These are phyloP conservation scores for Colletotrichum shisoi DNA, from an alignment of 2,329 filamentous ascomycete species.

Conservation along the genomic window DNA sequence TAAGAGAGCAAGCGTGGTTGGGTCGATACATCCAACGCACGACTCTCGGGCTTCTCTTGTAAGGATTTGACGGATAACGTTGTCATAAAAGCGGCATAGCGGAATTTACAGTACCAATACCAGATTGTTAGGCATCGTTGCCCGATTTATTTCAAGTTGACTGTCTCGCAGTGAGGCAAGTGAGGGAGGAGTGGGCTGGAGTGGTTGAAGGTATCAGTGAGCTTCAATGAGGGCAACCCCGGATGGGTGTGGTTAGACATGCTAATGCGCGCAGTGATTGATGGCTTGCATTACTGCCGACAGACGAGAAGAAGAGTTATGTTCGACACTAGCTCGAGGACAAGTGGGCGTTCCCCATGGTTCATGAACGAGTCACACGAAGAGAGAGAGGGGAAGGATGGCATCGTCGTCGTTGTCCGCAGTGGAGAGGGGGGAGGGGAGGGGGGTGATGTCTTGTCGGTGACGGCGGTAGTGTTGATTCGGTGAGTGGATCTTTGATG, in stretches of 20 bases:
- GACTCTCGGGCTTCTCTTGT: not conserved
- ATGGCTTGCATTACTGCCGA: constrained; percentile 10
- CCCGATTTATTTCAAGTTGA: not conserved
- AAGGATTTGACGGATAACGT: constrained; percentile 2
- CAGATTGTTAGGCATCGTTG: not conserved
- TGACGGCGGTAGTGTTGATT: constrained; percentile 28
- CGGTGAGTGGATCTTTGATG: constrained; percentile 27
- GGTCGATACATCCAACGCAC: constrained; percentile 12
- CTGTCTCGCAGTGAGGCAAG: not conserved
- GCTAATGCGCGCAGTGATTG: not conserved
- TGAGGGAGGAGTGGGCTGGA: not conserved
- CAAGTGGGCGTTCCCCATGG: constrained; percentile 2
- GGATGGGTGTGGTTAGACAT: not conserved
- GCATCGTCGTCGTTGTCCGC: constrained; percentile 7
- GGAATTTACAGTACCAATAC: constrained; percentile 2
- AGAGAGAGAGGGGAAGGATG: not conserved
- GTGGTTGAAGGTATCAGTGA: not conserved
- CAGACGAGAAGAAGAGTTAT: not conserved
- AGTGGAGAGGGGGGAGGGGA: constrained; percentile 14
- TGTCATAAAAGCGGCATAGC: constrained; percentile 27
- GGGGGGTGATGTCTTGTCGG: constrained; percentile 1
- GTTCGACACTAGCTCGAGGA: not conserved
- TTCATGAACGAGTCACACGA: constrained; percentile 22
- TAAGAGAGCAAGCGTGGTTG: constrained; percentile 5
- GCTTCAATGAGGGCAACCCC: not conserved